Evolutionary conservation across 345 rosid species (phyloP).

Genomic region (Populus davidiana): DNA sequence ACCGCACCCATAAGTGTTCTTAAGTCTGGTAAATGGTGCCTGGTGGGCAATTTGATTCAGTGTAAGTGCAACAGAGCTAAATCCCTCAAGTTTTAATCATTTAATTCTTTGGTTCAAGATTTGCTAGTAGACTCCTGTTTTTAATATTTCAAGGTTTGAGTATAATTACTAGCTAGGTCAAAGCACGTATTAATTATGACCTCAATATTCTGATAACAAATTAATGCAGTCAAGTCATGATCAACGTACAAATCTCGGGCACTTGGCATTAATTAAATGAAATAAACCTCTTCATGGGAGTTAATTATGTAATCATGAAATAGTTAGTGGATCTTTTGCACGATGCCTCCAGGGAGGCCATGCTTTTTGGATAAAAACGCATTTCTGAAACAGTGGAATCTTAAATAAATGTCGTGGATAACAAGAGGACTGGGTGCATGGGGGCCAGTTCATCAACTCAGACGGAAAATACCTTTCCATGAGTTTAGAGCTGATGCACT

Average conservation of each 20-base stretch:
- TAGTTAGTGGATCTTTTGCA: constrained; percentile 13
- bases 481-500: neutral
- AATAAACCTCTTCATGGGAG: constrained; percentile 1
- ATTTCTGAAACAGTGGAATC: neutral
- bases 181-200: neutral
- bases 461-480: constrained; percentile 10
- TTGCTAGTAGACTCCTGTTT: neutral
- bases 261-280: constrained; percentile 2
- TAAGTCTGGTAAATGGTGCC: neutral
- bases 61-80: neutral
- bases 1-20: neutral
- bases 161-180: neutral
- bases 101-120: neutral
- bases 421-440: neutral
- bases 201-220: neutral
- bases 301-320: constrained; percentile 26
- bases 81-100: neutral
- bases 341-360: neutral
- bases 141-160: neutral
- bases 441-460: constrained; percentile 10
- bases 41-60: neutral
- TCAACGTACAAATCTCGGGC: neutral
- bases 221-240: neutral
- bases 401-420: neutral
- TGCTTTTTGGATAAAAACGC: constrained; percentile 10